Evolutionary conservation across 768 basidiomycete genomes (phyloP), one percentile per base, ranked within the genome.

Genomic region (Imleria badia): DNA sequence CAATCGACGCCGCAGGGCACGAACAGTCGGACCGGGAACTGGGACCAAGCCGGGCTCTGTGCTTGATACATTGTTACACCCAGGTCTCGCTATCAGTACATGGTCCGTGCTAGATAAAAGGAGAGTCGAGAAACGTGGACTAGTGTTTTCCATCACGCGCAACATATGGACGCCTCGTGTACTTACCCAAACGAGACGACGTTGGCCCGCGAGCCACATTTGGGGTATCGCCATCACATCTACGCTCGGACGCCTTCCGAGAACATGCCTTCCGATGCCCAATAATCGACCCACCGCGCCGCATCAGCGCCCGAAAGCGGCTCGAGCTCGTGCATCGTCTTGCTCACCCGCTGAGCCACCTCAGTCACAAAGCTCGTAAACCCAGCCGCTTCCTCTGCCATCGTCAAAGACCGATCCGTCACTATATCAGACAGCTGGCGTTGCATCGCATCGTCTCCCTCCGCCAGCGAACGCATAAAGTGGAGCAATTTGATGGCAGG

Each of bases 201-300:
- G 20, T 22, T 8, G 45, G 20, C 15, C 34, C 33, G 33, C 11
- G n/a, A 22, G 20, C 14, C 43, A 52, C 29, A 35, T 40, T 11
- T 36, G 33, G 19, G 31, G 29, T 17, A 33, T 20, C 19, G 30
- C 39, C 20, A 42, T 41, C 33, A 19, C 35, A 17, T 31, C 20
- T 56, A 20, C 19, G 19, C 15, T 22, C 20, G 14, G 20, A 15
- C 26, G 19, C 22, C 36, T 33, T 47, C 45, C 33, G 38, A 34
- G 20, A 71, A 63, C 54, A 72, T 64, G 19, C 66, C 66, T 12
- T 49, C 53, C 15, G 54, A 61, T 36, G 54, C 67, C 76, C 76
- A 77, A 51, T 78, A 78, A 11, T 63, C 64, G 3, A 78, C 63
- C 74, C 75, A 79, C n/a, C 50, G 51, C 3, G 34, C 46, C 13